A percentile compares a stretch with the other conserved stretches of the same genome.
These are phyloP conservation scores for Mariannaea sp. DNA, from an alignment of 2,329 filamentous ascomycete species.

Conservation along the genomic window DNA sequence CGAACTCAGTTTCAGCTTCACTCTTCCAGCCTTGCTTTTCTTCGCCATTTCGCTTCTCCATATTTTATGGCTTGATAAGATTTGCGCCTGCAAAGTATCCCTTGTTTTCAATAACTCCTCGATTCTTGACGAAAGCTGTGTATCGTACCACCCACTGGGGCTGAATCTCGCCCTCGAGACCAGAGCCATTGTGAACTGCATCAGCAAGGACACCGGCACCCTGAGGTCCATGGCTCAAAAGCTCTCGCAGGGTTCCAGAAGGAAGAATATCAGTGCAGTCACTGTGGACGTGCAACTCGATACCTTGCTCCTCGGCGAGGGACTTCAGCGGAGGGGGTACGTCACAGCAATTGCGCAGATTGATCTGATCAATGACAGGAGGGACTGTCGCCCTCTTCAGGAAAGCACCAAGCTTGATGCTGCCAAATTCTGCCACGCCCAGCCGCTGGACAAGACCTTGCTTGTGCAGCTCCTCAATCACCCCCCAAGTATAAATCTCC, in stretches of 20 bases:
- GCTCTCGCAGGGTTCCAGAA: conserved; percentile 79
- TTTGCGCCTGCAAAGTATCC: conserved; percentile 92
- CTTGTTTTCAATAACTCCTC: conserved; percentile 97
- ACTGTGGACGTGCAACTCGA: conserved; percentile 90
- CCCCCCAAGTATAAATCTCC: conserved; percentile 69
- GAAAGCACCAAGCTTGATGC: conserved; percentile 78
- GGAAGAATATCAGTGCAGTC: conserved; percentile 93
- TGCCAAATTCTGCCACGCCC: conserved; percentile 90
- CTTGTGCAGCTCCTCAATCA: conserved; percentile 73
- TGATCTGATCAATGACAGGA: conserved; percentile 93
- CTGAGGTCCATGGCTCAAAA: conserved; percentile 72
- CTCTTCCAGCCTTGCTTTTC: not conserved
- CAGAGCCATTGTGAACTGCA: conserved; percentile 53
- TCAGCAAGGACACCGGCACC: conserved; percentile 79
- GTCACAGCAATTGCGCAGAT: conserved; percentile 92
- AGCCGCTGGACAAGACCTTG: conserved; percentile 75
- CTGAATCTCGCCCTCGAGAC: conserved; percentile 75
- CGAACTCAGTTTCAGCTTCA: not conserved
- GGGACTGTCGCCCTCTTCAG: conserved; percentile 70
- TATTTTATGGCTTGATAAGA: conserved; percentile 51
- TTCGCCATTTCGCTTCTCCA: not conserved
- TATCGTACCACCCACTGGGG: conserved; percentile 98
- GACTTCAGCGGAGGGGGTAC: conserved; percentile 86
- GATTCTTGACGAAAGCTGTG: conserved; percentile 89
- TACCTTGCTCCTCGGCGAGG: conserved; percentile 80